Evolutionary conservation across 352 stramenopile genomes (phyloP).

Genomic region (Pythium dissotocum): DNA sequence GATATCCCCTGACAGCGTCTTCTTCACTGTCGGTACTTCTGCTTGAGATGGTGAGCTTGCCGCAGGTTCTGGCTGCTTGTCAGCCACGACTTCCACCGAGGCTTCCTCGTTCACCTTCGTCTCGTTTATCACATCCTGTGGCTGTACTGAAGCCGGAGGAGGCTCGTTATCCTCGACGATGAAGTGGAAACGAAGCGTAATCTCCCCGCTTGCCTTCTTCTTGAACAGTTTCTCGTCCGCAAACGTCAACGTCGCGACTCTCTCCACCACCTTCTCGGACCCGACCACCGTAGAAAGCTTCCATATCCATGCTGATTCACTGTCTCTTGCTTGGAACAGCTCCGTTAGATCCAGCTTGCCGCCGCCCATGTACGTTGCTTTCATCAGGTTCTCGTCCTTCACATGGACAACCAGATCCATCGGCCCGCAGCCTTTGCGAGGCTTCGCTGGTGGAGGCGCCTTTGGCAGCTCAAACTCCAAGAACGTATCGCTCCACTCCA

Average conservation of each 20-base stretch:
- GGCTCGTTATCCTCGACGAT: constrained; percentile 5
- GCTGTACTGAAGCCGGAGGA: not conserved
- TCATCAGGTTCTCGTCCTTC: constrained; percentile 47
- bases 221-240: constrained; percentile 43
- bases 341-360: constrained; percentile 36
- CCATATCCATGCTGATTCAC: constrained; percentile 7
- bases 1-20: constrained; percentile 24
- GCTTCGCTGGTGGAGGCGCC: not conserved
- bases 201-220: constrained; percentile 35
- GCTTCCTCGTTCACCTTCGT: not conserved
- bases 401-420: constrained; percentile 37
- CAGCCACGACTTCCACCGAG: not conserved
- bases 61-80: not conserved
- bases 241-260: constrained; percentile 25
- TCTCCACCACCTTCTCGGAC: constrained; percentile 10
- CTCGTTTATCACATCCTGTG: not conserved
- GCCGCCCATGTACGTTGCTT: constrained; percentile 45
- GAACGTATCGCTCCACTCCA: constrained; percentile 28
- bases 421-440: constrained; percentile 22
- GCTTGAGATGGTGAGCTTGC: not conserved
- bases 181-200: constrained; percentile 43
- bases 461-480: constrained; percentile 32
- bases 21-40: not conserved
- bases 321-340: constrained; percentile 23
- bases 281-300: not conserved